phyloP scores from a whole-genome alignment of 805 yeast species.

The Candida hungchunana region DNA sequence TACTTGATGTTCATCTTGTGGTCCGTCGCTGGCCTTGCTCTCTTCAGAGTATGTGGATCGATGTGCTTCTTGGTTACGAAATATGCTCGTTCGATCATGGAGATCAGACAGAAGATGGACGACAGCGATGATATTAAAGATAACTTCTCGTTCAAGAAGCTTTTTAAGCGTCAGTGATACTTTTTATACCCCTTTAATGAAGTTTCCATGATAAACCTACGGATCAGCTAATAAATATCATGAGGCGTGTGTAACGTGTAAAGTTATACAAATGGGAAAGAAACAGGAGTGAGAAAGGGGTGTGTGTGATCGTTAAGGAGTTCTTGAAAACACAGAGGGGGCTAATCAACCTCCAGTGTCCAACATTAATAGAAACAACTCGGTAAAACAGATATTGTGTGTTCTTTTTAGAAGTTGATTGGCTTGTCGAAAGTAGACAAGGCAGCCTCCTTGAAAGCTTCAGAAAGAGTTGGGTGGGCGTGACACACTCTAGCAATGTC shows the following conservation, averaged over 20 bases:
- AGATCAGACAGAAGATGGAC: conserved; percentile 36
- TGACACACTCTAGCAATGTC: conserved; percentile 97
- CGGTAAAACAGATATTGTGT: background rate
- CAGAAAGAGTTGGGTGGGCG: conserved; percentile 97
- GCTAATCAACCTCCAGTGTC: background rate
- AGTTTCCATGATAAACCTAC: too few relatives aligned
- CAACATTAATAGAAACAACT: background rate
- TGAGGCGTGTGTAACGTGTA: conserved; percentile 2
- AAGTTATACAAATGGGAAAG: background rate
- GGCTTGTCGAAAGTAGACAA: conserved; percentile 89
- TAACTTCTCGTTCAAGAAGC: conserved; percentile 18
- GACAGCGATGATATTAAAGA: conserved; percentile 20
- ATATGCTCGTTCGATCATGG: conserved; percentile 36
- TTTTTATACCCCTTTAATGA: too few relatives aligned
- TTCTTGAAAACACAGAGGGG: background rate
- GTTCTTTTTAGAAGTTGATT: conserved; percentile 59
- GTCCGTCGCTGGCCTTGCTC: conserved; percentile 85
- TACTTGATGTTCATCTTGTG: conserved; percentile 83
- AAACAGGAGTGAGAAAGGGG: background rate
- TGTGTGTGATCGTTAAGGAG: conserved; percentile 1
- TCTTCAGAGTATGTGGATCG: conserved; percentile 82
- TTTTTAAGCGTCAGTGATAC: conserved; percentile 13
- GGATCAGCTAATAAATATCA: conserved; percentile 1
- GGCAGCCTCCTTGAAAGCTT: conserved; percentile 98
- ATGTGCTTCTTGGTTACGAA: conserved; percentile 52